A percentile compares a stretch with the other conserved stretches of the same genome.
phyloP scores from a whole-genome alignment of 495 filamentous ascomycete genomes.

The Hypoxylon lienhwacheense region DNA sequence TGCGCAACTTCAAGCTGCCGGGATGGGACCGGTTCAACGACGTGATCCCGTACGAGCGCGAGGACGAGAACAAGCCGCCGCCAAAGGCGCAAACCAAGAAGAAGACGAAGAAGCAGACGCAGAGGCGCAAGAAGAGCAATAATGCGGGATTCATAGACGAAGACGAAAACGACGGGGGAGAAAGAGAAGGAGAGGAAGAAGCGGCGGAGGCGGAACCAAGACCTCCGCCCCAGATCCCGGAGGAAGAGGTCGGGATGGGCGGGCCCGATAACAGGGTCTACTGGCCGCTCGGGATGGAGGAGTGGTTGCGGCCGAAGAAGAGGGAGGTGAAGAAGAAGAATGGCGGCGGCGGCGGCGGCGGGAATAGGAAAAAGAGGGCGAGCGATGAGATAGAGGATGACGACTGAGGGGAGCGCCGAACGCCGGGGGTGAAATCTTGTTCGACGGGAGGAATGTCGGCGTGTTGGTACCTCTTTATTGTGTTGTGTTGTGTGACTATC shows the following conservation, averaged over 20 bases:
- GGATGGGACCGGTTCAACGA: conserved; percentile 76
- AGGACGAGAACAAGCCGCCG: conserved; percentile 73
- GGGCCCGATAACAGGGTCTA: conserved; percentile 85
- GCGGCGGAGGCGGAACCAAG: conserved; percentile 47
- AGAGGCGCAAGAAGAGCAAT: conserved; percentile 42
- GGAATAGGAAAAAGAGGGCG: conserved; percentile 56
- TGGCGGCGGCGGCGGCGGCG: conserved; percentile 83
- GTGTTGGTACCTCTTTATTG: no score
- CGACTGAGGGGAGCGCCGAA: no score
- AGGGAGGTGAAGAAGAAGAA: conserved; percentile 65
- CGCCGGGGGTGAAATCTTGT: no score
- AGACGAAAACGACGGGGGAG: background rate
- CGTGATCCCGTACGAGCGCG: conserved; percentile 72
- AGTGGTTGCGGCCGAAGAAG: conserved; percentile 84
- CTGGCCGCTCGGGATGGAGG: conserved; percentile 87
- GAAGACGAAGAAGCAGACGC: conserved; percentile 53
- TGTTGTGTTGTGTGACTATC: conserved; percentile 5
- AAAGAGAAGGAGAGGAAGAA: conserved; percentile 41
- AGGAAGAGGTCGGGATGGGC: conserved; percentile 83
- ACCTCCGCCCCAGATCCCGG: conserved; percentile 50
- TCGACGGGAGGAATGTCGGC: no score
- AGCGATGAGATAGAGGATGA: conserved; percentile 21
- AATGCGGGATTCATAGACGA: conserved; percentile 46
- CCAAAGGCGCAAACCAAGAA: conserved; percentile 48
- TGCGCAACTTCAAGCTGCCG: conserved; percentile 81